Conservation (phyloP, 2,329 filamentous ascomycete species). For the Onygenales sp. region DNA sequence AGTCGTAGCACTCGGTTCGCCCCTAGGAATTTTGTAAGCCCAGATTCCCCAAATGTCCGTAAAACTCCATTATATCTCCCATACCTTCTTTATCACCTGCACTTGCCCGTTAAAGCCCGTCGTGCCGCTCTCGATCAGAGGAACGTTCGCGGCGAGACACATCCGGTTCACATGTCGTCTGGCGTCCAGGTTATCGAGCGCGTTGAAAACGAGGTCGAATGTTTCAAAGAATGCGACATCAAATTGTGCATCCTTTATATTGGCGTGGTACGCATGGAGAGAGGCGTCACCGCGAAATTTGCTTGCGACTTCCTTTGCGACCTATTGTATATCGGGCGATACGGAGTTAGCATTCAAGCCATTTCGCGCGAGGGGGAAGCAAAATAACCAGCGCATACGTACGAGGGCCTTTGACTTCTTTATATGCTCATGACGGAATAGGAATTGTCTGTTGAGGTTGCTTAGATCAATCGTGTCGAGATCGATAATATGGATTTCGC, state of each 20-base stretch:
- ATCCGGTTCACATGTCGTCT: constrained; percentile 93
- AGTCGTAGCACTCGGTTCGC: constrained; percentile 92
- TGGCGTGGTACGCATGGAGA: constrained; percentile 81
- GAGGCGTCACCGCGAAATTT: constrained; percentile 83
- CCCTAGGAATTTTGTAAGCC: constrained; percentile 37
- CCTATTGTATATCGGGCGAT: constrained; percentile 40
- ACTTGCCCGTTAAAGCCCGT: constrained; percentile 98
- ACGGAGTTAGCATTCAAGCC: background rate
- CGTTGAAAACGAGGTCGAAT: constrained; percentile 89
- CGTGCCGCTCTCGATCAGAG: constrained; percentile 90
- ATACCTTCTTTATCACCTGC: constrained; percentile 79
- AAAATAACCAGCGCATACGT: constrained; percentile 25
- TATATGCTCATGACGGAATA: constrained; percentile 94
- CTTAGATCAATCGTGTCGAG: constrained; percentile 97
- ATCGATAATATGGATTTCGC: constrained; percentile 88
- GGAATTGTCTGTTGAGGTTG: constrained; percentile 94
- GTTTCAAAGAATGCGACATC: constrained; percentile 76
- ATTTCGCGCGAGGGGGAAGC: constrained; percentile 6
- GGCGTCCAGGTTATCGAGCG: constrained; percentile 89
- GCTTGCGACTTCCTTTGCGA: constrained; percentile 83
- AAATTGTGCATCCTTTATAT: constrained; percentile 86
- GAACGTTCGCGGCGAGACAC: constrained; percentile 85
- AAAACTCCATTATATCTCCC: background rate
- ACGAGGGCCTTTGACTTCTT: constrained; percentile 94
- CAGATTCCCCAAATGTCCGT: constrained; percentile 2